A percentile compares a stretch with the other conserved stretches of the same genome.
Conservation (phyloP, 2,329 filamentous ascomycete genomes). For the Hypoxylon sp. region DNA sequence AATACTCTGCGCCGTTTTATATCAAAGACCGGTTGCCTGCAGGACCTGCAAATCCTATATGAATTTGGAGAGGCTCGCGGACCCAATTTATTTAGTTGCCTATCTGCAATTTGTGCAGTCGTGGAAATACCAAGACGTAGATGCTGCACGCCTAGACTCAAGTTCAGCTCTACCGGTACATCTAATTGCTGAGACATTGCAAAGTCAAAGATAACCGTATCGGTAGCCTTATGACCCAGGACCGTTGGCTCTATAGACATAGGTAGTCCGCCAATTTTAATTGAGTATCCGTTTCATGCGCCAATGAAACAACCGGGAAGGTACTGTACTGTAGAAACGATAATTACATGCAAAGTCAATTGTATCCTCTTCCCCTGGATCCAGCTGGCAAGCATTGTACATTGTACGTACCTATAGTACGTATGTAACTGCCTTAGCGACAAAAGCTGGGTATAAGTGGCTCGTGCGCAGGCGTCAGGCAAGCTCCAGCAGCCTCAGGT, state of each 20-base stretch:
- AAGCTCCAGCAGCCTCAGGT: conserved; percentile 39
- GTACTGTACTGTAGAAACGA: neutral
- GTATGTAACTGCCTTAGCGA: conserved; percentile 7
- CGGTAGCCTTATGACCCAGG: neutral
- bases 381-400: neutral
- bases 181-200: neutral
- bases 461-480: conserved; percentile 40
- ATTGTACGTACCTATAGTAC: neutral
- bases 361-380: conserved; percentile 1
- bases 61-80: neutral
- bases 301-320: conserved; percentile 16
- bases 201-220: neutral
- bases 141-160: neutral
- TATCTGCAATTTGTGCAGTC: neutral
- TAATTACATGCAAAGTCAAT: conserved; percentile 1
- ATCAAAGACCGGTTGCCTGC: neutral
- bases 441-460: conserved; percentile 15
- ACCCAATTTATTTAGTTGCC: conserved; percentile 2
- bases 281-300: conserved; percentile 11
- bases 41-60: neutral
- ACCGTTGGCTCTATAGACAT: neutral
- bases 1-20: conserved; percentile 3
- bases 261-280: neutral
- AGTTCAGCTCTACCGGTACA: neutral
- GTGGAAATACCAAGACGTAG: neutral